phyloP scores from a whole-genome alignment of 2,329 filamentous ascomycete species.

The Verticillium albo-atrum region DNA sequence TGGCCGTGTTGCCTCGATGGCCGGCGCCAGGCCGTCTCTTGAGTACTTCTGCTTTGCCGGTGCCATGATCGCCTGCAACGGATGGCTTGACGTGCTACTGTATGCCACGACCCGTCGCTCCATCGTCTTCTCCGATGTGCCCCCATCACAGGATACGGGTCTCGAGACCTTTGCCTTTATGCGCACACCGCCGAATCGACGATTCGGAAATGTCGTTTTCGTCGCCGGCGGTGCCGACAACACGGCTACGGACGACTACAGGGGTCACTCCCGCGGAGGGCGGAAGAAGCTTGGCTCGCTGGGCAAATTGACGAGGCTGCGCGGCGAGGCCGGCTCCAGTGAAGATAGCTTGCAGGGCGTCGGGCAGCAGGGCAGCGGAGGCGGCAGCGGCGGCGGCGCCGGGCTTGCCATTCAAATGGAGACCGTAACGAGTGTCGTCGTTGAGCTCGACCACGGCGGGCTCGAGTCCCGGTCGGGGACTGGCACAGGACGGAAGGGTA shows the following conservation, averaged over 20 bases:
- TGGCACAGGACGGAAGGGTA: not conserved
- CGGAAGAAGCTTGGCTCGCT: slow-evolving; percentile 7
- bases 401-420: slow-evolving; percentile 35
- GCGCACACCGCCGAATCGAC: slow-evolving; percentile 27
- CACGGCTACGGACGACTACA: not conserved
- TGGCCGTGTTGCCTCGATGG: slow-evolving; percentile 60
- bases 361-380: not conserved
- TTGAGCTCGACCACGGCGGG: slow-evolving; percentile 22
- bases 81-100: slow-evolving; percentile 49
- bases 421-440: slow-evolving; percentile 35
- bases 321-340: not conserved
- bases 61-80: slow-evolving; percentile 52
- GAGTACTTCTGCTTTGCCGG: slow-evolving; percentile 56
- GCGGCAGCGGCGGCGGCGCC: not conserved
- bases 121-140: slow-evolving; percentile 43
- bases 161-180: slow-evolving; percentile 48
- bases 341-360: not conserved
- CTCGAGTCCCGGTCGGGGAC: not conserved
- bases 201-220: slow-evolving; percentile 36
- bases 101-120: slow-evolving; percentile 47
- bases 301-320: slow-evolving; percentile 1
- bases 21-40: slow-evolving; percentile 43
- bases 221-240: slow-evolving; percentile 19
- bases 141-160: slow-evolving; percentile 39
- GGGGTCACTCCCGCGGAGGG: not conserved